Percentiles rank a stretch among this genome's conserved stretches.
phyloP scores from a whole-genome alignment of 2,329 filamentous ascomycete species.

The Aspergillus calidoustus region DNA sequence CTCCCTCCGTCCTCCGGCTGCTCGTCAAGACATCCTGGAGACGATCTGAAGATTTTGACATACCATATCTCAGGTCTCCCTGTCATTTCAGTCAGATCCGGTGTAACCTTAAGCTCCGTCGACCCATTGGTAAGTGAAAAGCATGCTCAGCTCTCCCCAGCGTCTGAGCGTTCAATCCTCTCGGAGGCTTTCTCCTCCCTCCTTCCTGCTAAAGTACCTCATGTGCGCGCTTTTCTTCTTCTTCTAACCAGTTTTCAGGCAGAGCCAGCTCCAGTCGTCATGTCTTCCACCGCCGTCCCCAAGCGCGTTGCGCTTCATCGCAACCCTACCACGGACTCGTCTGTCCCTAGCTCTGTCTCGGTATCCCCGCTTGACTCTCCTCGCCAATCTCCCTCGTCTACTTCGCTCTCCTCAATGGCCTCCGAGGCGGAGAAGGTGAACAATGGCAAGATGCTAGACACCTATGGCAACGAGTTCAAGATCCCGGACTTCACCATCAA shows the following conservation, averaged over 20 bases:
- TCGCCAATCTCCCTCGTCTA: conserved; percentile 73
- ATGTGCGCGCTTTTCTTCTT: not conserved
- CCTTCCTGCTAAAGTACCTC: not conserved
- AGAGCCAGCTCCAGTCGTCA: conserved; percentile 25
- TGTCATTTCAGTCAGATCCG: conserved; percentile 1
- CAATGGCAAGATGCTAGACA: conserved; percentile 73
- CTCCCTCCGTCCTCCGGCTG: conserved; percentile 11
- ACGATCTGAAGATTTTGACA: conserved; percentile 20
- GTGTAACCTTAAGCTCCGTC: conserved; percentile 14
- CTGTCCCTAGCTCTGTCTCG: conserved; percentile 57
- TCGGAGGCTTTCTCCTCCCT: not conserved
- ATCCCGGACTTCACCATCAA: conserved; percentile 97
- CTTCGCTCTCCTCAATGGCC: conserved; percentile 87
- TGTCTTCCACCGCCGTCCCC: conserved; percentile 58
- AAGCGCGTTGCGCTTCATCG: conserved; percentile 56
- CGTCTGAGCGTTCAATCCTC: not conserved
- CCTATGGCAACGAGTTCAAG: conserved; percentile 92
- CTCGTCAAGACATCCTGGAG: conserved; percentile 15
- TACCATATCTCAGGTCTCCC: conserved; percentile 14
- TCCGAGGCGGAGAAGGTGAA: conserved; percentile 67
- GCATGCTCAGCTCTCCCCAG: not conserved
- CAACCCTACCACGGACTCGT: conserved; percentile 59
- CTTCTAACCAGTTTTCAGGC: conserved; percentile 7
- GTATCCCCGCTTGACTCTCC: conserved; percentile 65
- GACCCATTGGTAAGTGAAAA: conserved; percentile 16